Base-by-base conservation (phyloP, 495 filamentous ascomycete genomes). In the Podospora pseudocomata region DNA sequence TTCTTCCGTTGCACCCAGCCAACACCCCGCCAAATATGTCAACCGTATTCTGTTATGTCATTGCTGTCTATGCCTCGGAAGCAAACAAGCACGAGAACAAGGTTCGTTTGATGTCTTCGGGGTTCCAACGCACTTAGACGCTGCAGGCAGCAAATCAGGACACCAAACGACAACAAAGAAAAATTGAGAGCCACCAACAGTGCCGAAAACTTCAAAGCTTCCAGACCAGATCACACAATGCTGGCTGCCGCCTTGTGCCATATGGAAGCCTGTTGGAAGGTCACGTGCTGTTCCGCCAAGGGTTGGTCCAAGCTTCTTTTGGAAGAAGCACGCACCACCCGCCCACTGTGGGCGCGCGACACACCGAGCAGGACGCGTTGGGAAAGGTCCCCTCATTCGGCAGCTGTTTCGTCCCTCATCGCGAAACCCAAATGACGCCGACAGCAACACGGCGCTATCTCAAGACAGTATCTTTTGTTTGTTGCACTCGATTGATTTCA, bases 281-380 rank as follows among this genome's bases (percentile, higher is more conserved):
- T 49, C 39, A 49, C 15, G 39, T 49, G 39, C 7, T 32, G 30
- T 7, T 32, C 39, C 13, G 39, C 39, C 39, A 49, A 49, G 39
- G 39, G 39, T 2, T 49, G 39, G 39, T 16, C 13, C 39, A 49
- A 49, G 39, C 39, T 49, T 49, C 39, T 49, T 9, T 49, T 11
- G 6, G 15, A 49, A 11, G 39, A 49, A 49, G 9, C 39, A 49
- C 39, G 39, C 4, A 32, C 30, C 30, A 32, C 30, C 30, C 30
- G 2, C 15, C 23, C 23, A 23, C 23, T 23, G 23, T 23, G 23
- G 39, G 39, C 39, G 39, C 39, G 39, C 39, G 39, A 49, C 39
- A 49, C 39, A 49, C 39, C 15, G 39, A 16, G 6, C 39, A 49
- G 39, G 60, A 68, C 70, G 70, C 66, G 70, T 68, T 69, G 64